Percentiles rank a stretch among this genome's conserved stretches.
Conservation (phyloP, 225 moss, liverwort and hornwort species). For the Physcomitrellopsis africana region DNA sequence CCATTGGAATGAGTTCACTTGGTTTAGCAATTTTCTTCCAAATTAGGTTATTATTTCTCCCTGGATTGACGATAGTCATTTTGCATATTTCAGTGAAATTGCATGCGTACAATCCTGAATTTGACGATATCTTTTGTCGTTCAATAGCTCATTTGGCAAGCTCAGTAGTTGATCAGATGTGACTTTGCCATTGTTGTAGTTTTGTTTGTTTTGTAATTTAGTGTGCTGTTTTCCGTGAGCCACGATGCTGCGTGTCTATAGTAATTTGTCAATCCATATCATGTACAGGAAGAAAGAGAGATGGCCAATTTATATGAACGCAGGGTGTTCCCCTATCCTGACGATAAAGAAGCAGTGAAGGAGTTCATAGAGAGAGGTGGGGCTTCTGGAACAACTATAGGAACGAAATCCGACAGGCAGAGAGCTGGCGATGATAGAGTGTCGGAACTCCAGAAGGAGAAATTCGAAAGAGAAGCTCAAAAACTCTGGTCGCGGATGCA, state of each 20-base stretch:
- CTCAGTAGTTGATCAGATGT: not conserved
- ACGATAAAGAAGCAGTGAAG: constrained; percentile 74
- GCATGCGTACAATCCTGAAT: not conserved
- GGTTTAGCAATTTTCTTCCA: not conserved
- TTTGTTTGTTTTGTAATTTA: not conserved
- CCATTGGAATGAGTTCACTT: not conserved
- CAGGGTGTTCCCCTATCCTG: constrained; percentile 86
- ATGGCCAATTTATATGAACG: constrained; percentile 80
- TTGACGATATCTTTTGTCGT: not conserved
- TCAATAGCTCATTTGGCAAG: not conserved
- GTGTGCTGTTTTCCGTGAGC: not conserved
- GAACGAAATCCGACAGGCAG: constrained; percentile 61
- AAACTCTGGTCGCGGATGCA: constrained; percentile 91
- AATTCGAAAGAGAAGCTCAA: constrained; percentile 73
- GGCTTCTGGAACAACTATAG: constrained; percentile 84
- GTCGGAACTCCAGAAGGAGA: constrained; percentile 69
- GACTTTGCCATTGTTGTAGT: not conserved
- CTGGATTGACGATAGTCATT: not conserved
- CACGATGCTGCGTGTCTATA: no score
- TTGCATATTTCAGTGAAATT: not conserved
- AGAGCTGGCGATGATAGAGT: constrained; percentile 68
- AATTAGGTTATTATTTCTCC: not conserved
- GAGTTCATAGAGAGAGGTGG: constrained; percentile 87
- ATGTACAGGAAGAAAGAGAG: constrained; percentile 82
- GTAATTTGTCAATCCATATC: not conserved